Percentiles rank a stretch among this genome's conserved stretches.
These are phyloP conservation scores for Dissophora globulifera DNA, from an alignment of 192 early-diverging fungal genomes.

Conservation along the genomic window DNA sequence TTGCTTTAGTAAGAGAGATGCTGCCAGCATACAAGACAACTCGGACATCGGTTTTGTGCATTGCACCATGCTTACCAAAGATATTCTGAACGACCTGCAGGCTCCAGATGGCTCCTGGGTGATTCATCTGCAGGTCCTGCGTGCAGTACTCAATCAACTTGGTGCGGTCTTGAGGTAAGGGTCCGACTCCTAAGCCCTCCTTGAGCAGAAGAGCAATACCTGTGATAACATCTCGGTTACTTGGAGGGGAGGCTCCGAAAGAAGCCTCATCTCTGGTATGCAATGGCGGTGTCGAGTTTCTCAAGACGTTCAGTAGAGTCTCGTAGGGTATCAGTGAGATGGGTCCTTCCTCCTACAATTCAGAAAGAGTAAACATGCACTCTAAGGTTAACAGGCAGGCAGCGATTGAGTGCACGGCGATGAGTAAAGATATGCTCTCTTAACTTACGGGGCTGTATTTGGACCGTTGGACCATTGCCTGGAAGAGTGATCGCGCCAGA, in stretches of 20 bases:
- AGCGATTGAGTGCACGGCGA: no score
- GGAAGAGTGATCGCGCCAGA: slow-evolving; percentile 32
- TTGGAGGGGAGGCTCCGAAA: slow-evolving; percentile 12
- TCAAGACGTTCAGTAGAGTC: slow-evolving; percentile 55
- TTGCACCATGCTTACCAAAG: slow-evolving; percentile 31
- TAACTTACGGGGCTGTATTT: slow-evolving; percentile 40
- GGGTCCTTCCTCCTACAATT: slow-evolving; percentile 34
- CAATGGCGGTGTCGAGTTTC: slow-evolving; percentile 39
- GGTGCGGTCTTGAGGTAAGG: slow-evolving; percentile 35
- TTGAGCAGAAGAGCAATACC: slow-evolving; percentile 37
- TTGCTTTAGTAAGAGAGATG: not conserved
- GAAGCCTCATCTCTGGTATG: slow-evolving; percentile 26
- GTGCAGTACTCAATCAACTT: slow-evolving; percentile 44
- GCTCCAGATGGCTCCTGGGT: slow-evolving; percentile 59
- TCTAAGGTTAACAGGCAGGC: no score
- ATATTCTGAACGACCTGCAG: slow-evolving; percentile 51
- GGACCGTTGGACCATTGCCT: slow-evolving; percentile 44
- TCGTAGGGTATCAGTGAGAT: slow-evolving; percentile 54
- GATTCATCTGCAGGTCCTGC: slow-evolving; percentile 48
- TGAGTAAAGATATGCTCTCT: not conserved
- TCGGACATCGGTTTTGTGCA: no score
- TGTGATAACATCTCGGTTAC: slow-evolving; percentile 49
- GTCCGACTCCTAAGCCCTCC: slow-evolving; percentile 46
- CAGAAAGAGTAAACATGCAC: not conserved
- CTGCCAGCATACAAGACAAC: no score